These are phyloP conservation scores for Microbotryomycetes sp. DNA, from an alignment of 1,284 basidiomycete species.

Conservation along the genomic window DNA sequence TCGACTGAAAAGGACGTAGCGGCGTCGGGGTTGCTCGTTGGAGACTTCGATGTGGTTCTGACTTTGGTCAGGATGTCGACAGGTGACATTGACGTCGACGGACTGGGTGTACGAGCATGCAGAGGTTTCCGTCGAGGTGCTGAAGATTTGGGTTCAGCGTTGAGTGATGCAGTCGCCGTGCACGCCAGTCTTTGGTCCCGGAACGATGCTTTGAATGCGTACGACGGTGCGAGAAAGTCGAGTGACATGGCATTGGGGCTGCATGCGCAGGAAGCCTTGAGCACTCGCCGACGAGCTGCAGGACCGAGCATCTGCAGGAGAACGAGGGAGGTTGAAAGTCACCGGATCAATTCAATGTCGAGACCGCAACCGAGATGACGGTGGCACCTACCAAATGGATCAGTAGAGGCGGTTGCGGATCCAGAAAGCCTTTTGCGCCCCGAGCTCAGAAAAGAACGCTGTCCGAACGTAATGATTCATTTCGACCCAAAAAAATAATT, in stretches of 20 bases:
- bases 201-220: background rate
- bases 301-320: background rate
- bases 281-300: background rate
- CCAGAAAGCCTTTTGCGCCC: too few relatives aligned
- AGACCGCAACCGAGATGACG: too few relatives aligned
- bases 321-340: too few relatives aligned
- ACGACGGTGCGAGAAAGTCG: background rate
- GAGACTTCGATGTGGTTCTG: background rate
- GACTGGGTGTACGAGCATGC: background rate
- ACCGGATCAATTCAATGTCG: too few relatives aligned
- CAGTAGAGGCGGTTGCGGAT: too few relatives aligned
- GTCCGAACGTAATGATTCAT: background rate
- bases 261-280: background rate
- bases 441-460: too few relatives aligned
- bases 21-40: background rate
- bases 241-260: background rate
- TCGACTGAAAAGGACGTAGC: background rate
- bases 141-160: background rate
- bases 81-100: background rate
- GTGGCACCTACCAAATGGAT: too few relatives aligned
- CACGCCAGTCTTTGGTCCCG: background rate
- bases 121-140: conserved; percentile 1
- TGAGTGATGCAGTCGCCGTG: background rate
- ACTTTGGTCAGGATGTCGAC: background rate
- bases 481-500: background rate